These are phyloP conservation scores for Erodium trifolium DNA, from an alignment of 441 rosid genomes.

Conservation along the genomic window DNA sequence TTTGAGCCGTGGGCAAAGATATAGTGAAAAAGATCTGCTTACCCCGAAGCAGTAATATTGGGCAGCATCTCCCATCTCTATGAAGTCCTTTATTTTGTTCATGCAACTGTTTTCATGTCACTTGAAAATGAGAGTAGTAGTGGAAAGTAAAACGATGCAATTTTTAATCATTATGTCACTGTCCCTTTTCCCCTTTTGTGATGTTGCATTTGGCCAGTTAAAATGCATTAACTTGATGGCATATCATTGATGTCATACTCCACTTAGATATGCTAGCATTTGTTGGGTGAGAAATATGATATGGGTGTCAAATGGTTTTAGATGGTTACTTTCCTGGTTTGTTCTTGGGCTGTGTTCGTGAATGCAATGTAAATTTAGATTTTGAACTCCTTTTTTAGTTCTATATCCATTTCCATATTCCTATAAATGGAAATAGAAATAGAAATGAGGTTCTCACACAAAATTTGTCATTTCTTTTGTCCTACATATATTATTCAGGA, in stretches of 20 bases:
- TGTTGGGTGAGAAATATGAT: constrained; percentile 14
- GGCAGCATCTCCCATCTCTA: no score
- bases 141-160: background rate
- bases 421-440: background rate
- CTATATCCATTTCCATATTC: background rate
- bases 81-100: background rate
- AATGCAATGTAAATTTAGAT: background rate
- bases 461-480: background rate
- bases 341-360: background rate
- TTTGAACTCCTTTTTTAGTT: background rate
- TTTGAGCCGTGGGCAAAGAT: no score
- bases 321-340: constrained; percentile 1
- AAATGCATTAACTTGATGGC: constrained; percentile 25
- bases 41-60: no score
- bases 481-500: background rate
- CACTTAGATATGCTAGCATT: constrained; percentile 2
- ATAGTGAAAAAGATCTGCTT: no score
- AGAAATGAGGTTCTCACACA: background rate
- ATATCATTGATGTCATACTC: constrained; percentile 16
- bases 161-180: background rate
- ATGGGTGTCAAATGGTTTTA: constrained; percentile 4
- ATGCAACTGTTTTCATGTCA: constrained; percentile 1
- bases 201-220: constrained; percentile 24
- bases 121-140: background rate
- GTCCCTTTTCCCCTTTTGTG: constrained; percentile 12